A percentile compares a stretch with the other conserved stretches of the same genome.
phyloP scores from a whole-genome alignment of 176 grass and related monocot genomes.

The Oryza glaberrima region DNA sequence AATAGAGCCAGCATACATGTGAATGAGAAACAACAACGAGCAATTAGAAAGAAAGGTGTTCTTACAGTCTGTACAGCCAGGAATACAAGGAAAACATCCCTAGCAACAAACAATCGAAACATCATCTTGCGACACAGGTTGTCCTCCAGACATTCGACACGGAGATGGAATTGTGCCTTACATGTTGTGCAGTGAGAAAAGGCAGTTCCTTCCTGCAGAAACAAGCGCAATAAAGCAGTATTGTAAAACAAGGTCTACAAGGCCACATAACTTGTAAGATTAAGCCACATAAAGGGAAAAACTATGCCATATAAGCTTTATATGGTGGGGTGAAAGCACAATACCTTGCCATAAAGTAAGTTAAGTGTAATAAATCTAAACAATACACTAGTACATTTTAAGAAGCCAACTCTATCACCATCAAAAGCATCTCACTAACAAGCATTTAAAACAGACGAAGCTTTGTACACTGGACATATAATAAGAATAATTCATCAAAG shows the following conservation, averaged over 20 bases:
- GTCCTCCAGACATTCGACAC: constrained; percentile 59
- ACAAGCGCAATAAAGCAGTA: neutral
- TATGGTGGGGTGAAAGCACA: neutral
- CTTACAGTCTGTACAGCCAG: constrained; percentile 80
- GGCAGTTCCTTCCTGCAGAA: constrained; percentile 72
- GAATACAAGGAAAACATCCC: constrained; percentile 78
- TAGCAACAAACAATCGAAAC: constrained; percentile 78
- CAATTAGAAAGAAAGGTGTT: constrained; percentile 21
- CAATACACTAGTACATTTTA: neutral
- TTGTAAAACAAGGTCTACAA: neutral
- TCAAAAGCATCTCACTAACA: neutral
- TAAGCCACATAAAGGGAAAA: neutral
- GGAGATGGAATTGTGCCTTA: constrained; percentile 77
- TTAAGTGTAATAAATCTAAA: neutral
- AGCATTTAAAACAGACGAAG: neutral
- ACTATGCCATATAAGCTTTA: neutral
- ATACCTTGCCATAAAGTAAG: neutral
- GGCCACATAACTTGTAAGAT: neutral
- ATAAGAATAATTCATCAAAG: neutral
- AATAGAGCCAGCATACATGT: neutral
- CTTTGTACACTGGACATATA: neutral
- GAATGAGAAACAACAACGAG: constrained; percentile 10
- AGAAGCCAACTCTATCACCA: neutral
- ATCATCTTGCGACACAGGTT: constrained; percentile 78
- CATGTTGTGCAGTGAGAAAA: constrained; percentile 94